Conservation (phyloP, 2,329 filamentous ascomycete species). For the Diaporthe capsici region DNA sequence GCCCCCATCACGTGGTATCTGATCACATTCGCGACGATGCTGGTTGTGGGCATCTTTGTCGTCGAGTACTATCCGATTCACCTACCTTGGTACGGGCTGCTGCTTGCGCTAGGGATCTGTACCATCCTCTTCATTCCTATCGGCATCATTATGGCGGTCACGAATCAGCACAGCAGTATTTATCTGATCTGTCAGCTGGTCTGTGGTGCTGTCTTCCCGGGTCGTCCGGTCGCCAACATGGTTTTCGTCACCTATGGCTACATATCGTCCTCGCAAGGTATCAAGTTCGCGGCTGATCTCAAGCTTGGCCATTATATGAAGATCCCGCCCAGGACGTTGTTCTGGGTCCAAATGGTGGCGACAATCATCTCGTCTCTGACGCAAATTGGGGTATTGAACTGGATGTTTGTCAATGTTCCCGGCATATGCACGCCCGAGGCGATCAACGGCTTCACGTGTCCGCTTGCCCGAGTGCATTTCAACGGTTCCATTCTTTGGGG, state of each 20-base stretch:
- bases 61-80: slow-evolving; percentile 89
- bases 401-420: slow-evolving; percentile 86
- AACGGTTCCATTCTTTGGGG: slow-evolving; percentile 93
- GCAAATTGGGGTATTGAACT: slow-evolving; percentile 88
- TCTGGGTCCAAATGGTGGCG: slow-evolving; percentile 82
- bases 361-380: slow-evolving; percentile 83
- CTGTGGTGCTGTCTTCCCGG: slow-evolving; percentile 85
- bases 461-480: slow-evolving; percentile 89
- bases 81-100: slow-evolving; percentile 87
- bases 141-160: slow-evolving; percentile 93
- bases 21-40: slow-evolving; percentile 81
- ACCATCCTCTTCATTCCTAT: slow-evolving; percentile 89
- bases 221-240: slow-evolving; percentile 91
- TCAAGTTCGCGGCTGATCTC: slow-evolving; percentile 89
- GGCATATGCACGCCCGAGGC: slow-evolving; percentile 84
- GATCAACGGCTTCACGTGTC: slow-evolving; percentile 90
- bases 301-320: slow-evolving; percentile 94
- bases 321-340: slow-evolving; percentile 83
- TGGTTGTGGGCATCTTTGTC: slow-evolving; percentile 83
- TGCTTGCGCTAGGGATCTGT: slow-evolving; percentile 84
- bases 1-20: slow-evolving; percentile 88
- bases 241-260: slow-evolving; percentile 94
- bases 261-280: slow-evolving; percentile 88
- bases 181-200: slow-evolving; percentile 90
- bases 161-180: slow-evolving; percentile 89